Percentiles rank a stretch among this genome's conserved stretches.
Conservation (phyloP, 257 asterid species). For the Penstemon newberryi region DNA sequence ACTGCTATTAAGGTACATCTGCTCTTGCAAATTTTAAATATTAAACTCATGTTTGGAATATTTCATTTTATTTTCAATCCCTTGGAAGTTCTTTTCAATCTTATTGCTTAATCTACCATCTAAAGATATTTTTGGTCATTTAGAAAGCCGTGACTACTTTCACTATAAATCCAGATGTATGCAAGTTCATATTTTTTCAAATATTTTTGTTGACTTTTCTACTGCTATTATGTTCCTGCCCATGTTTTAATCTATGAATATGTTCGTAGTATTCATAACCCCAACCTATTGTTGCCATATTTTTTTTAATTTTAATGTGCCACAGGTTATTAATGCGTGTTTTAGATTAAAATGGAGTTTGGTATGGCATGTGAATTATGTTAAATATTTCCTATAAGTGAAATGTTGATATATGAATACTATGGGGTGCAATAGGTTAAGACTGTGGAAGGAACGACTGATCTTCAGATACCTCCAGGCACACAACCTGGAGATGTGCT, state of each 20-base stretch:
- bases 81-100: background rate
- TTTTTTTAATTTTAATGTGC: background rate
- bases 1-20: slow-evolving; percentile 62
- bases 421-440: slow-evolving; percentile 58
- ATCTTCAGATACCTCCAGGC: slow-evolving; percentile 93
- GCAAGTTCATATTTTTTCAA: background rate
- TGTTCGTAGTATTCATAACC: background rate
- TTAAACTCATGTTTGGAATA: background rate
- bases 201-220: background rate
- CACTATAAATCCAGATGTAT: background rate
- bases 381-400: background rate
- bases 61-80: background rate
- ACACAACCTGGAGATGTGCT: slow-evolving; percentile 99
- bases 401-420: background rate
- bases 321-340: background rate
- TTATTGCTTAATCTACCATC: background rate
- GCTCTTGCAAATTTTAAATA: background rate
- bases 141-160: background rate
- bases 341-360: background rate
- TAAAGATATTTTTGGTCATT: slow-evolving; percentile 12
- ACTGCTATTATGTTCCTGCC: slow-evolving; percentile 1
- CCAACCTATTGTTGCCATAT: background rate
- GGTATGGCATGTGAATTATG: slow-evolving; percentile 11
- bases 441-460: slow-evolving; percentile 91
- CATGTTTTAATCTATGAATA: background rate